phyloP scores from a whole-genome alignment of 441 rosid genomes.

The Populus trichocarpa region DNA sequence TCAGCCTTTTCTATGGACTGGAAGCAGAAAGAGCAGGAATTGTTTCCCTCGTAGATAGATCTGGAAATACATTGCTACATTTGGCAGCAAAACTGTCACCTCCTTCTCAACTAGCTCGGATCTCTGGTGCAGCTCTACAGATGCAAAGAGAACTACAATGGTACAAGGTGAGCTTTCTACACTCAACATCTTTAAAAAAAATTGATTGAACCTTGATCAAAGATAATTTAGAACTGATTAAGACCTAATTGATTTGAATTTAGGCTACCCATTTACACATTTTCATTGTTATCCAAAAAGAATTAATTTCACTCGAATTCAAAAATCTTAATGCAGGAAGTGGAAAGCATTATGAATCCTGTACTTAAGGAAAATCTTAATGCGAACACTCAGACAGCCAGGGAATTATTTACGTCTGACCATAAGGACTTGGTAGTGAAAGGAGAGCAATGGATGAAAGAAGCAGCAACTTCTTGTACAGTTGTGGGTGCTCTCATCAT shows the following conservation, averaged over 20 bases:
- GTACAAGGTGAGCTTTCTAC: background rate
- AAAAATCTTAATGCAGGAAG: background rate
- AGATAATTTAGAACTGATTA: too few relatives aligned
- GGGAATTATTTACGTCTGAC: background rate
- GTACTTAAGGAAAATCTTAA: fast-evolving
- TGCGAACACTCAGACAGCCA: background rate
- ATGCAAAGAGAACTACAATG: background rate
- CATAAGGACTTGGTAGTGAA: background rate
- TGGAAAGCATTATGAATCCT: background rate
- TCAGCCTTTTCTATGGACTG: too few relatives aligned
- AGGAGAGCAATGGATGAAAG: conserved; percentile 16
- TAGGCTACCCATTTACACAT: too few relatives aligned
- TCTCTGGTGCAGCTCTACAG: too few relatives aligned
- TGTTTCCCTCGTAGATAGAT: too few relatives aligned
- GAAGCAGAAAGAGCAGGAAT: too few relatives aligned
- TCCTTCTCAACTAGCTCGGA: too few relatives aligned
- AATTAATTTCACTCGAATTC: too few relatives aligned
- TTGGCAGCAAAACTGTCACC: too few relatives aligned
- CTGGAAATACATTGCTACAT: too few relatives aligned
- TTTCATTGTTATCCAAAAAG: too few relatives aligned
- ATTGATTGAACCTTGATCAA: background rate
- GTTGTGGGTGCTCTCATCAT: conserved; percentile 37
- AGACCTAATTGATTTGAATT: too few relatives aligned
- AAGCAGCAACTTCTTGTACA: conserved; percentile 1
- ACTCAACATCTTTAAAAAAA: background rate